Conservation (phyloP, 73 alveolate species). For the Urostyla sp. region DNA sequence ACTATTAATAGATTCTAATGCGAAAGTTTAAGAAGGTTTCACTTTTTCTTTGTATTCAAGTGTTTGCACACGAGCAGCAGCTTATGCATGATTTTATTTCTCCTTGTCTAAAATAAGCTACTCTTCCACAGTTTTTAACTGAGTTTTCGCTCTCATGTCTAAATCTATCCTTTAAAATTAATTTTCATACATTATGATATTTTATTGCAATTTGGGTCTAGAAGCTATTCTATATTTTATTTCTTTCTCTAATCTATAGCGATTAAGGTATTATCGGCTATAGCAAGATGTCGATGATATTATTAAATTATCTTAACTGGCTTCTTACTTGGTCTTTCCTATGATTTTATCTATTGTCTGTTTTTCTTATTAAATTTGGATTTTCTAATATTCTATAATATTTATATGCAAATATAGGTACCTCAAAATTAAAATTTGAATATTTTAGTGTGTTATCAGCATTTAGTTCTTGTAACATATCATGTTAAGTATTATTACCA, state of each 20-base stretch:
- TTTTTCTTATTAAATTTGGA: neutral
- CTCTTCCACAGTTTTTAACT: neutral
- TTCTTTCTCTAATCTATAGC: neutral
- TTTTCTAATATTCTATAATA: slow-evolving; percentile 17
- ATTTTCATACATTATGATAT: slow-evolving; percentile 14
- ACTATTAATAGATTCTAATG: slow-evolving; percentile 29
- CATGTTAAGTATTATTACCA: no score
- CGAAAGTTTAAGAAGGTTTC: neutral
- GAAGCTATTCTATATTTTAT: neutral
- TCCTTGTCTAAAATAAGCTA: neutral
- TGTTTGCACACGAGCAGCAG: slow-evolving; percentile 4
- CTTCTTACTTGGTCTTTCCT: neutral
- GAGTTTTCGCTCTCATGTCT: neutral
- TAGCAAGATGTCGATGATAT: neutral
- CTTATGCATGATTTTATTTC: neutral
- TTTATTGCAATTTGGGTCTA: neutral
- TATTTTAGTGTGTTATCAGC: no score
- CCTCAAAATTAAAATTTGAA: slow-evolving; percentile 27
- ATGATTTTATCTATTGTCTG: neutral
- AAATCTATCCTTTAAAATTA: neutral
- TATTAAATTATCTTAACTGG: neutral
- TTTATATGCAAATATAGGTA: neutral
- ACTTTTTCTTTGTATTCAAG: slow-evolving; percentile 11
- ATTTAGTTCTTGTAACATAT: no score
- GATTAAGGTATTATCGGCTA: slow-evolving; percentile 28